Evolutionary conservation across 805 yeast genomes (phyloP).

Genomic region (Wickerhamomyces ciferrii): DNA sequence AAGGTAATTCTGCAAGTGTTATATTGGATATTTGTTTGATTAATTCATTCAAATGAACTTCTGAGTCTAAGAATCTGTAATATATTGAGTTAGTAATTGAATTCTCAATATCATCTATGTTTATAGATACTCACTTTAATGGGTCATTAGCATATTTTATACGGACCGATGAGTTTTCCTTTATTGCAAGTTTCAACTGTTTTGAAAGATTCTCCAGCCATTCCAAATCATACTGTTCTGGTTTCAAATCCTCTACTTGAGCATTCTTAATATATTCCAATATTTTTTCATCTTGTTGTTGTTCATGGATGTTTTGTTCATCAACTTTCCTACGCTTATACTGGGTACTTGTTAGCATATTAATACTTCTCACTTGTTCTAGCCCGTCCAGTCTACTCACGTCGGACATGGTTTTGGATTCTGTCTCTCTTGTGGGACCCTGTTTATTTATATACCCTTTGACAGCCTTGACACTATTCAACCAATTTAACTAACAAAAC

Average conservation of each 20-base stretch:
- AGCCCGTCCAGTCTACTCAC: background rate
- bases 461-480: too few relatives aligned
- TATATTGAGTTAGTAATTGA: background rate
- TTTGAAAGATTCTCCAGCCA: slow-evolving; percentile 11
- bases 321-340: background rate
- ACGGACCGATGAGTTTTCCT: slow-evolving; percentile 9
- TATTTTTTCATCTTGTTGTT: background rate
- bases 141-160: slow-evolving; percentile 10
- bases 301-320: background rate
- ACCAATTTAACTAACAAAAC: too few relatives aligned
- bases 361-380: background rate
- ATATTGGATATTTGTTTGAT: slow-evolving; percentile 13
- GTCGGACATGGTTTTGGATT: background rate
- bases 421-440: too few relatives aligned
- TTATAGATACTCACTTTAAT: slow-evolving; percentile 1
- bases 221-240: slow-evolving; percentile 2
- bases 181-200: background rate
- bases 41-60: slow-evolving; percentile 7
- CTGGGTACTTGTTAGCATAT: background rate
- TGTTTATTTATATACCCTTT: too few relatives aligned
- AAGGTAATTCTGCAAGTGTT: slow-evolving; percentile 9
- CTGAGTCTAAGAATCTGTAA: slow-evolving; percentile 11
- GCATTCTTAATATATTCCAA: background rate
- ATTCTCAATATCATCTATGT: background rate
- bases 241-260: background rate